phyloP scores from a whole-genome alignment of 2,329 filamentous ascomycete genomes.

The Aspergillus candidus region DNA sequence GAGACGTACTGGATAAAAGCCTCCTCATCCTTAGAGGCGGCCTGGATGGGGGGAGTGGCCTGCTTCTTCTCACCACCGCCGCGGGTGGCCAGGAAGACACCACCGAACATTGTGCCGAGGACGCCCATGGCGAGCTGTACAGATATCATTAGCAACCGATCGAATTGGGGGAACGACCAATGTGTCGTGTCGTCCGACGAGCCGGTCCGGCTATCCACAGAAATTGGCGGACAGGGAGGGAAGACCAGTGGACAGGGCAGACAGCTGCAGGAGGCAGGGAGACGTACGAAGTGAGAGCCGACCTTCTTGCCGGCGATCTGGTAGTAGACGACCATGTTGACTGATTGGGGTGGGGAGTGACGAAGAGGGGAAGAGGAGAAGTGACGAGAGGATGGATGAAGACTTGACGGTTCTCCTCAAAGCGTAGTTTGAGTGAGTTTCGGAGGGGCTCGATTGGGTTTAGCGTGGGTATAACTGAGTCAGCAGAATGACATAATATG shows the following conservation, averaged over 20 bases:
- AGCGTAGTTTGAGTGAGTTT: slow-evolving; percentile 6
- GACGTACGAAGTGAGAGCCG: slow-evolving; percentile 48
- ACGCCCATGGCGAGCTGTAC: slow-evolving; percentile 56
- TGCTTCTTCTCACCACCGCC: slow-evolving; percentile 41
- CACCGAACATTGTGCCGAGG: slow-evolving; percentile 46
- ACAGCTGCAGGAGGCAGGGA: neutral
- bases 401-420: slow-evolving; percentile 11
- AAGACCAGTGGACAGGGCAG: slow-evolving; percentile 9
- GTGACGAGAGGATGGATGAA: slow-evolving; percentile 20
- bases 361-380: slow-evolving; percentile 21
- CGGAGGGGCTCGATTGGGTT: slow-evolving; percentile 1
- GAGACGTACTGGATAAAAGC: slow-evolving; percentile 59
- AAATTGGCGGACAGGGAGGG: slow-evolving; percentile 15
- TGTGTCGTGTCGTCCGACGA: slow-evolving; percentile 1
- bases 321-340: slow-evolving; percentile 49
- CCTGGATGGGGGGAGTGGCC: slow-evolving; percentile 55
- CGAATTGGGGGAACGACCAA: slow-evolving; percentile 10
- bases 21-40: slow-evolving; percentile 62
- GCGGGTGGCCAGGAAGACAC: slow-evolving; percentile 41
- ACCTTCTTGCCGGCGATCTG: slow-evolving; percentile 47
- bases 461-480: slow-evolving; percentile 4
- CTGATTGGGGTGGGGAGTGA: slow-evolving; percentile 15
- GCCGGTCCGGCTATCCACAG: slow-evolving; percentile 9
- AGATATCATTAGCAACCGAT: neutral
- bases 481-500: slow-evolving; percentile 7